Evolutionary conservation across 2,329 filamentous ascomycete genomes (phyloP), one percentile per base, ranked within the genome.

Genomic region (Neonectria ditissima): DNA sequence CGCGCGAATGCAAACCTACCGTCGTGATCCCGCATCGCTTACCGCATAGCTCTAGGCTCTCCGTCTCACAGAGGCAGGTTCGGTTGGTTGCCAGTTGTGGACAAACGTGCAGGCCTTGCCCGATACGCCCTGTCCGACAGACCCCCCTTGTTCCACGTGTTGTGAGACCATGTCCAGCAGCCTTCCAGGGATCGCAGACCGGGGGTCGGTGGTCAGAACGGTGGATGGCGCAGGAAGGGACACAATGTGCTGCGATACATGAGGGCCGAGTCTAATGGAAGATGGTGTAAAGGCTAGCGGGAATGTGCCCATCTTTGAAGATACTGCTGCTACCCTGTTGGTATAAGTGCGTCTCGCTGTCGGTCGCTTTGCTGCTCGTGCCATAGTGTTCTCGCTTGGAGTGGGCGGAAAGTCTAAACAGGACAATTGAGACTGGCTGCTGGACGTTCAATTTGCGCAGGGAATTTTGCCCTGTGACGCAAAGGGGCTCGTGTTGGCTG

Each of bases 81-180:
- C 62, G 59, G 60, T 13, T 28, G 47, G 26, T 62, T 69, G 63
- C 69, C 62, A 43, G 41, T 71, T 65, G 14, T 43, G 64, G 66
- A 71, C 50, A 58, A 48, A 65, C 53, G 52, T 68, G 68, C 68
- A 72, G 59, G 39, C 52, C 55, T 51, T 57, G 58, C 41, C 20
- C 57, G 53, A 39, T 22, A 65, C 37, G 51, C 62, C 61, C 48
- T 57, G 60, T 44, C 28, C 53, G 45, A 45, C 30, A 63, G 55
- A 14, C n/a, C n/a, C 26, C 57, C 65, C 65, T 55, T 65, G 55
- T 53, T 57, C 63, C 62, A 62, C 62, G 50, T 63, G 59, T 63
- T 55, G 63, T 55, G 9, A 51, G 50, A 51, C 57, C 47, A 55
- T 43, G 59, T 65, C 52, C 41, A 44, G 52, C 53, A 30, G 51